Conservation (phyloP, 2,329 filamentous ascomycete genomes). For the Fusarium sp. region DNA sequence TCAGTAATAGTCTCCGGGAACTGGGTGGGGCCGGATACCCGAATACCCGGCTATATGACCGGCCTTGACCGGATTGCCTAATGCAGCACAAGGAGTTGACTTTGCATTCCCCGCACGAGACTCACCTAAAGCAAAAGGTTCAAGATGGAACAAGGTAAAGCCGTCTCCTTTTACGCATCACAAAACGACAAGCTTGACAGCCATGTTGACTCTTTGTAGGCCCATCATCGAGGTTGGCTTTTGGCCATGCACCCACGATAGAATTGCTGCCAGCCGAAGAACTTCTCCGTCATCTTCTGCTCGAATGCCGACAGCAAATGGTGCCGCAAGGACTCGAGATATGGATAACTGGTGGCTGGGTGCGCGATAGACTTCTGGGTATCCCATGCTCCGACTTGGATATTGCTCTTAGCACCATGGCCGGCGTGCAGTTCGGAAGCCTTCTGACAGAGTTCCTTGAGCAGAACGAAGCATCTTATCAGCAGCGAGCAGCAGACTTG, state of each 20-base stretch:
- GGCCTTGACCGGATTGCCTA: too few species aligned
- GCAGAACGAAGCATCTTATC: not conserved
- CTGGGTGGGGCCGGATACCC: constrained; percentile 8
- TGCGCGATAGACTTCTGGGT: not conserved
- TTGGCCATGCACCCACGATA: not conserved
- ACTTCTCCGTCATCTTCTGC: not conserved
- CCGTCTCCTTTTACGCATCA: too few species aligned
- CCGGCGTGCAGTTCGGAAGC: not conserved
- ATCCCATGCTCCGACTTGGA: not conserved
- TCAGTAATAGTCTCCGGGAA: too few species aligned
- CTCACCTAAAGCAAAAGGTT: too few species aligned
- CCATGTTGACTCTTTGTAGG: not conserved
- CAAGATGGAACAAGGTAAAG: too few species aligned
- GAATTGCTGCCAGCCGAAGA: not conserved
- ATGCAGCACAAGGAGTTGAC: too few species aligned
- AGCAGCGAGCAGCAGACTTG: not conserved
- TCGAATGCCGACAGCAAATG: not conserved
- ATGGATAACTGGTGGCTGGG: constrained; percentile 1
- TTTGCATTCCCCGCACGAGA: too few species aligned
- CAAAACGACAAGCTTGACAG: too few species aligned
- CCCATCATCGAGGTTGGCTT: not conserved
- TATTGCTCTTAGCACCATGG: not conserved
- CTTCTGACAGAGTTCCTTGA: not conserved
- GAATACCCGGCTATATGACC: not conserved
- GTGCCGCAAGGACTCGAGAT: not conserved